These are phyloP conservation scores for Neofusicoccum kwambonambiense DNA, from an alignment of 2,329 filamentous ascomycete species.

Conservation along the genomic window DNA sequence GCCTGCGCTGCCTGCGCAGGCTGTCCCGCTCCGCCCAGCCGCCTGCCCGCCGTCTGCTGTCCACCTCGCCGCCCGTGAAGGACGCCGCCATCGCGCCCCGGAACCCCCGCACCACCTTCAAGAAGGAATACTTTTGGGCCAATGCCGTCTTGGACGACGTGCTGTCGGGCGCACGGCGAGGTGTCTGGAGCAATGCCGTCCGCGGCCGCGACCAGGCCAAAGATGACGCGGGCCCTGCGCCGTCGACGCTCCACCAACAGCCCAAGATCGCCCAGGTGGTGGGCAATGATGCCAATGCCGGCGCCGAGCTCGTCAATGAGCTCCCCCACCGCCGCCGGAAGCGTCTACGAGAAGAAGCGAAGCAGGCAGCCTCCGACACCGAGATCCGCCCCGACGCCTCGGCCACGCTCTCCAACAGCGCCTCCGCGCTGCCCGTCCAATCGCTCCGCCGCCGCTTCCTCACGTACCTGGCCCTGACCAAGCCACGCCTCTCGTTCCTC, in stretches of 20 bases:
- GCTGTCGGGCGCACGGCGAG: conserved; percentile 29
- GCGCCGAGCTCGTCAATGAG: conserved; percentile 22
- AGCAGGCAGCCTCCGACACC: conserved; percentile 21
- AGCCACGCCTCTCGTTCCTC: conserved; percentile 87
- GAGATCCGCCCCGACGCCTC: conserved; percentile 58
- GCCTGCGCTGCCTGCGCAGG: conserved; percentile 35
- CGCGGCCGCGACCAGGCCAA: conserved; percentile 13
- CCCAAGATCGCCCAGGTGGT: conserved; percentile 20
- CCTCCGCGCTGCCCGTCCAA: conserved; percentile 54
- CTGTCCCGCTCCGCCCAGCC: conserved; percentile 24
- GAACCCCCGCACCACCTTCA: conserved; percentile 32
- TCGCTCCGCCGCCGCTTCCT: conserved; percentile 68
- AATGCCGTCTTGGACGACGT: conserved; percentile 35
- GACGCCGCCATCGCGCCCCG: conserved; percentile 31
- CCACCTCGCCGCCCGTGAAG: conserved; percentile 27
- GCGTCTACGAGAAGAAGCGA: conserved; percentile 28
- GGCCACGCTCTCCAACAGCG: conserved; percentile 57
- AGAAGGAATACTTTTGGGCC: conserved; percentile 40
- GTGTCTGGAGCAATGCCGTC: conserved; percentile 33
- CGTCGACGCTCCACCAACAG: conserved; percentile 8
- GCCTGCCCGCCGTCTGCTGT: conserved; percentile 30
- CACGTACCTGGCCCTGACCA: conserved; percentile 86
- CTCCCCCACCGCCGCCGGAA: conserved; percentile 37
- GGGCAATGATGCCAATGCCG: conserved; percentile 21
- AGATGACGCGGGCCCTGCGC: conserved; percentile 18